These are phyloP conservation scores for Margaritispora aquatica DNA, from an alignment of 495 filamentous ascomycete genomes.

Conservation along the genomic window DNA sequence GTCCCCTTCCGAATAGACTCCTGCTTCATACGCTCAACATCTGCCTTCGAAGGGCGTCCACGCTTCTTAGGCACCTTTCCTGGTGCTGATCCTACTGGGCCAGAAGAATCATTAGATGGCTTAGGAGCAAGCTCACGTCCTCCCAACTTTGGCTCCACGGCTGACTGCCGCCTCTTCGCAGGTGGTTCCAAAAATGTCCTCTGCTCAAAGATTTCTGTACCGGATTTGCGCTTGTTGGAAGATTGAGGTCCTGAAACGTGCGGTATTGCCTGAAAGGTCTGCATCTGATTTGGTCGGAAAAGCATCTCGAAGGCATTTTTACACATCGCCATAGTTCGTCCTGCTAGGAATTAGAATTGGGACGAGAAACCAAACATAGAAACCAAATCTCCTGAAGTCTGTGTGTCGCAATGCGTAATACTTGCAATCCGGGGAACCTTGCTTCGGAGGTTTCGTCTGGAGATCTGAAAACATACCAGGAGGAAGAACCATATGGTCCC, in stretches of 20 bases:
- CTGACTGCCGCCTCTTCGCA: slow-evolving; percentile 20
- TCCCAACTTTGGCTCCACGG: not conserved
- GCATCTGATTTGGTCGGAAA: not conserved
- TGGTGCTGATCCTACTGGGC: slow-evolving; percentile 4
- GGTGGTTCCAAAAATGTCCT: not conserved
- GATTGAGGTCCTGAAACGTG: not conserved
- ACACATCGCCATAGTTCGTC: slow-evolving; percentile 17
- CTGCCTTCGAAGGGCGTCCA: slow-evolving; percentile 53
- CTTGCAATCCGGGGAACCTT: slow-evolving; percentile 19
- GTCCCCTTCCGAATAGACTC: slow-evolving; percentile 35
- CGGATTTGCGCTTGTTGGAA: slow-evolving; percentile 18
- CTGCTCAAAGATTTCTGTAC: slow-evolving; percentile 7
- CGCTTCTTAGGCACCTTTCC: slow-evolving; percentile 47
- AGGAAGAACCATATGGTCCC: slow-evolving; percentile 21
- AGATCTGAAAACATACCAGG: slow-evolving; percentile 19
- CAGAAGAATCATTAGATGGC: slow-evolving; percentile 18
- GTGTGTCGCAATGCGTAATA: slow-evolving; percentile 9
- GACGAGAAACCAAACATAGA: not conserved
- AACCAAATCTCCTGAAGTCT: slow-evolving; percentile 4
- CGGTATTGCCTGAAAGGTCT: not conserved
- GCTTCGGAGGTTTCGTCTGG: slow-evolving; percentile 7
- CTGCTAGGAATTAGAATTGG: slow-evolving; percentile 9
- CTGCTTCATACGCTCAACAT: slow-evolving; percentile 43
- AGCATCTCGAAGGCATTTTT: slow-evolving; percentile 18
- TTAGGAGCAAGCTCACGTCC: slow-evolving; percentile 18